Evolutionary conservation across 352 stramenopile species (phyloP), one percentile per base, ranked within the genome.

Genomic region (Phytophthora sp.): DNA sequence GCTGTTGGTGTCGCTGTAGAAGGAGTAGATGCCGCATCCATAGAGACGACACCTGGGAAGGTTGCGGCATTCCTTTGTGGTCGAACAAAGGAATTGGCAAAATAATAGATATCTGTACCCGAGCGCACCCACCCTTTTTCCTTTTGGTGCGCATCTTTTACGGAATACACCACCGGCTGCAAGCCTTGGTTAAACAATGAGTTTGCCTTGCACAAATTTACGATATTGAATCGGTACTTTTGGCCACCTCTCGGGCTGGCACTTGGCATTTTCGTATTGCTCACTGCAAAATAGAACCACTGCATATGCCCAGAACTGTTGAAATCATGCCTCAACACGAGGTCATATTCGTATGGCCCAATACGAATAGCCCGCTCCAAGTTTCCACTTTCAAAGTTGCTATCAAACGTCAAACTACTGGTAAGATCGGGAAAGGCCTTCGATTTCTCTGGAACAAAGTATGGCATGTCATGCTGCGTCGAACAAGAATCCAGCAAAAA

Each of bases 281-380:
- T 86, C n/a, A 98, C 71, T 2, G 79, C 80, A 67, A 98, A 98
- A 62, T 98, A 98, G 55, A 98, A 98, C 95, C 95, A 98, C 72
- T 98, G 90, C 66, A 81, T 96, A 52, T 97, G 81, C 0, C 88
- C 80, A 0, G 50, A 71, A 12, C 88, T 97, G 66, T 98, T 88
- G 24, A 96, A 58, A 68, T 98, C 95, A 0, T 78, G 66, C 4
- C 91, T 78, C 13, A 98, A 53, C 9, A 97, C 76, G 9, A 98
- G 75, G 35, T 98, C 94, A 66, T 98, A 98, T 49, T 98, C 88
- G 29, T 59, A 80, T 21, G 86, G 67, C 2, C 88, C 94, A 9
- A 94, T 81, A 42, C 94, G 90, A 56, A 96, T 84, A 9, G 81
- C 88, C 2, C 75, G 70, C n/a, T 88, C 77, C 12, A 98, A 76